A percentile compares a stretch with the other conserved stretches of the same genome.
phyloP scores from a whole-genome alignment of 805 yeast species.

The Ogataea siamensis region DNA sequence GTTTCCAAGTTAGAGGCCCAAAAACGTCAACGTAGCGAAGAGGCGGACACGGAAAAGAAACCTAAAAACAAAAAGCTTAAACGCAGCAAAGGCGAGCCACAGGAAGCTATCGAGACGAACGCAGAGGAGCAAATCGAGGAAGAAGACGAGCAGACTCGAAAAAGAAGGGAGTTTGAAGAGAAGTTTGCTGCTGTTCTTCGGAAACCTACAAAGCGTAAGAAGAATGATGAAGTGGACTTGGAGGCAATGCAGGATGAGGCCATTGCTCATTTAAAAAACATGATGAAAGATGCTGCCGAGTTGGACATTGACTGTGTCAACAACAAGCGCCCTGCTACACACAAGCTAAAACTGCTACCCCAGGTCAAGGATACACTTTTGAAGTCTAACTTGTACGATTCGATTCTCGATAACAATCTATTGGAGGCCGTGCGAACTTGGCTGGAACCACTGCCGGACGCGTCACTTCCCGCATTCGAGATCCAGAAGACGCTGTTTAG shows the following conservation, averaged over 20 bases:
- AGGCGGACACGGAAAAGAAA: constrained; percentile 11
- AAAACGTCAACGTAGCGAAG: constrained; percentile 10
- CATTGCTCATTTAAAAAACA: constrained; percentile 75
- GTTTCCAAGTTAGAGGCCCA: constrained; percentile 9
- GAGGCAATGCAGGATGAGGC: constrained; percentile 94
- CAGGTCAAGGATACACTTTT: constrained; percentile 74
- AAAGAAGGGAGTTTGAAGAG: constrained; percentile 77
- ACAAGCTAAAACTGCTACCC: constrained; percentile 75
- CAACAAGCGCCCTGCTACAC: constrained; percentile 66
- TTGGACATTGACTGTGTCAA: constrained; percentile 58
- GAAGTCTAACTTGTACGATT: constrained; percentile 83
- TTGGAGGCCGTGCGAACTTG: constrained; percentile 92
- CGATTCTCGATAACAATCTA: constrained; percentile 89
- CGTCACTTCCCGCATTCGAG: constrained; percentile 95
- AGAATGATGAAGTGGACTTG: constrained; percentile 86
- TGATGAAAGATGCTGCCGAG: constrained; percentile 87
- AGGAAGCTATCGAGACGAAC: constrained; percentile 6
- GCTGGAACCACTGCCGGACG: constrained; percentile 98
- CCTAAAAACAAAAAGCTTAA: constrained; percentile 15
- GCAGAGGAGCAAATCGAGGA: constrained; percentile 12
- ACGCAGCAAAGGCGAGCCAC: constrained; percentile 10
- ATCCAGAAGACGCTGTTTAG: constrained; percentile 84
- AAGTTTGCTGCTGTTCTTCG: constrained; percentile 76
- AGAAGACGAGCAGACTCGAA: constrained; percentile 39
- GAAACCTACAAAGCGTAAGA: constrained; percentile 55